These are phyloP conservation scores for Blumeriella jaapii DNA, from an alignment of 2,329 filamentous ascomycete genomes.

Conservation along the genomic window DNA sequence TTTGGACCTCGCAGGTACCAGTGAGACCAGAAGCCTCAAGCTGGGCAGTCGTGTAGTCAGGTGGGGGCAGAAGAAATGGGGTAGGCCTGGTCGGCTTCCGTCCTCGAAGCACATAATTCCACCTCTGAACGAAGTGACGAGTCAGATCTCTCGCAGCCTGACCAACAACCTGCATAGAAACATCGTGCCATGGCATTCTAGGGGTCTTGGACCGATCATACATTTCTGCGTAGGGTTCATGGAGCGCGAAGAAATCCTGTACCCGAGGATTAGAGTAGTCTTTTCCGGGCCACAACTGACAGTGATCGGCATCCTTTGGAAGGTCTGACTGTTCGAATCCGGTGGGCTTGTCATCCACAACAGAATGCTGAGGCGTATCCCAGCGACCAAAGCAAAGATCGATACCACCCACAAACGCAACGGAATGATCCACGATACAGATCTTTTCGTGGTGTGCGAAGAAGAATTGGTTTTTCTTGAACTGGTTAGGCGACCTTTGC, in stretches of 20 bases:
- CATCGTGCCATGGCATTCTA: conserved; percentile 97
- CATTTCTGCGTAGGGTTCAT: conserved; percentile 97
- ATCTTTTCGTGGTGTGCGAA: conserved; percentile 98
- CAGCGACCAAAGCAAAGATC: conserved; percentile 95
- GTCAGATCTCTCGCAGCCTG: conserved; percentile 91
- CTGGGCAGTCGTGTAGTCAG: conserved; percentile 79
- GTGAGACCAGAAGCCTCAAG: conserved; percentile 78
- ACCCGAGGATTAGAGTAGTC: conserved; percentile 96
- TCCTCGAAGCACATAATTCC: conserved; percentile 92
- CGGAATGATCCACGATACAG: conserved; percentile 90
- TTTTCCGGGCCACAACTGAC: conserved; percentile 93
- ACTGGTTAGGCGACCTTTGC: conserved; percentile 90
- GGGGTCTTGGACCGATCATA: conserved; percentile 83
- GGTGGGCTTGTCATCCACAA: conserved; percentile 88
- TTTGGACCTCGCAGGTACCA: conserved; percentile 93
- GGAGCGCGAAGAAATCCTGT: conserved; percentile 85
- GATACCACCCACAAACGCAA: conserved; percentile 90
- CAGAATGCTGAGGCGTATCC: conserved; percentile 87
- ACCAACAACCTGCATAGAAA: conserved; percentile 94
- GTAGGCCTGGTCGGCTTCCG: conserved; percentile 88
- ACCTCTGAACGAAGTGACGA: conserved; percentile 91
- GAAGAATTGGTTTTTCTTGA: conserved; percentile 98
- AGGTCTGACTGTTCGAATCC: conserved; percentile 72
- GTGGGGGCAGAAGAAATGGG: conserved; percentile 84
- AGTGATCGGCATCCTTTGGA: conserved; percentile 85